A percentile compares a stretch with the other conserved stretches of the same genome.
Evolutionary conservation across 2,329 filamentous ascomycete genomes (phyloP).

Genomic region (Penicillium palitans): DNA sequence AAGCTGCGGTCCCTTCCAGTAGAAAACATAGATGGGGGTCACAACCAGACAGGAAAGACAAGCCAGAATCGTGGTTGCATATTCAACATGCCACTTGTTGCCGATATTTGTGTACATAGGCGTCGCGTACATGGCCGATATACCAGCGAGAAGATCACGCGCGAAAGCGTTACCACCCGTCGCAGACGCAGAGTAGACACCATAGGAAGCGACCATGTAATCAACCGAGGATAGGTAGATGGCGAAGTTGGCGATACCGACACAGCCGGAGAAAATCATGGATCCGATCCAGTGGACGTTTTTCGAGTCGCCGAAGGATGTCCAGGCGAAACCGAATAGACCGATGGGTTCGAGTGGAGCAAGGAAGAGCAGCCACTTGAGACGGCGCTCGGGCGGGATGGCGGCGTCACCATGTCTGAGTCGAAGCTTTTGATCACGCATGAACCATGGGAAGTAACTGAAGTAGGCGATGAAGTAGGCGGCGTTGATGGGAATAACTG

Average conservation of each 20-base stretch:
- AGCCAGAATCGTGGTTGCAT: conserved; percentile 60
- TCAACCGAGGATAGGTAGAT: conserved; percentile 75
- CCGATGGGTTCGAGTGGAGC: conserved; percentile 64
- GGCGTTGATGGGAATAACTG: conserved; percentile 66
- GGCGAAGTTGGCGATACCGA: conserved; percentile 70
- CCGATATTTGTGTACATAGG: conserved; percentile 63
- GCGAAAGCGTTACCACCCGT: conserved; percentile 74
- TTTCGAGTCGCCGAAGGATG: conserved; percentile 61
- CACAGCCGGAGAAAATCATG: conserved; percentile 63
- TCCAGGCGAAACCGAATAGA: conserved; percentile 68
- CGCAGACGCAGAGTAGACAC: conserved; percentile 69
- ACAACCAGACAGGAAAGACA: conserved; percentile 61
- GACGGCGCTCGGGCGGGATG: conserved; percentile 62
- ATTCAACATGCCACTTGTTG: conserved; percentile 53
- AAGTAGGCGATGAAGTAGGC: conserved; percentile 66
- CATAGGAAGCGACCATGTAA: conserved; percentile 74
- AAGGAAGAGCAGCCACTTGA: conserved; percentile 65
- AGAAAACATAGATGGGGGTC: conserved; percentile 62
- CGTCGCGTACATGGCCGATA: conserved; percentile 65
- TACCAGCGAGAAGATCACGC: conserved; percentile 69
- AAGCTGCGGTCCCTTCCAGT: conserved; percentile 60
- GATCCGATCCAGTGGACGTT: conserved; percentile 66
- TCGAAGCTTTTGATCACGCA: conserved; percentile 40
- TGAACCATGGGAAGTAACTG: conserved; percentile 54
- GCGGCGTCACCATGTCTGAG: conserved; percentile 49